These are phyloP conservation scores for Physaria fendleri DNA, from an alignment of 345 rosid species.

Conservation along the genomic window DNA sequence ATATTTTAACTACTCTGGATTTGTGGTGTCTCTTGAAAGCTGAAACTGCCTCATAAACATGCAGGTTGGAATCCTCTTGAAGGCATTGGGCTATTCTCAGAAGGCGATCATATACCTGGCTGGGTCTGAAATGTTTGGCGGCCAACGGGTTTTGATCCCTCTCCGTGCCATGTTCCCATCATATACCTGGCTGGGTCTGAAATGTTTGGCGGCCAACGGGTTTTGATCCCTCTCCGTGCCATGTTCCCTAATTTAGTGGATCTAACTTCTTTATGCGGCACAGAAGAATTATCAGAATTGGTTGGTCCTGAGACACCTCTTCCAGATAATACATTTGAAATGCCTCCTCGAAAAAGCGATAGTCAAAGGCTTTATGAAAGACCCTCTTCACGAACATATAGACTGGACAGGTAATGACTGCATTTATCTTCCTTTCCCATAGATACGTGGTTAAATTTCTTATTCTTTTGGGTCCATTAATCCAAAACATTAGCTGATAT, in stretches of 20 bases:
- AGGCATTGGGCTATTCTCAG: constrained; percentile 84
- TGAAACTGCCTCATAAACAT: too few species aligned
- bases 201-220: constrained; percentile 91
- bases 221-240: constrained; percentile 85
- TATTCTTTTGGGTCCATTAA: too few species aligned
- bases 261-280: constrained; percentile 69
- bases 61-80: constrained; percentile 92
- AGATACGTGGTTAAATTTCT: too few species aligned
- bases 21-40: too few species aligned
- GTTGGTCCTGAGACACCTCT: constrained; percentile 79
- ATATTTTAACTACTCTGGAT: too few species aligned
- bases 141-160: constrained; percentile 88
- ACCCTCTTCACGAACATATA: constrained; percentile 76
- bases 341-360: constrained; percentile 53
- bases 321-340: constrained; percentile 37
- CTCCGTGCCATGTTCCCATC: constrained; percentile 87
- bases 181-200: constrained; percentile 93
- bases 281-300: constrained; percentile 61
- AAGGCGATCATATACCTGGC: constrained; percentile 83
- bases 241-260: constrained; percentile 78
- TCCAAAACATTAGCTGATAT: too few species aligned
- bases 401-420: constrained; percentile 72
- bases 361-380: constrained; percentile 91
- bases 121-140: constrained; percentile 94
- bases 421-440: too few species aligned